Base-by-base conservation (phyloP, 805 yeast species). In the Ogataea philodendri region DNA sequence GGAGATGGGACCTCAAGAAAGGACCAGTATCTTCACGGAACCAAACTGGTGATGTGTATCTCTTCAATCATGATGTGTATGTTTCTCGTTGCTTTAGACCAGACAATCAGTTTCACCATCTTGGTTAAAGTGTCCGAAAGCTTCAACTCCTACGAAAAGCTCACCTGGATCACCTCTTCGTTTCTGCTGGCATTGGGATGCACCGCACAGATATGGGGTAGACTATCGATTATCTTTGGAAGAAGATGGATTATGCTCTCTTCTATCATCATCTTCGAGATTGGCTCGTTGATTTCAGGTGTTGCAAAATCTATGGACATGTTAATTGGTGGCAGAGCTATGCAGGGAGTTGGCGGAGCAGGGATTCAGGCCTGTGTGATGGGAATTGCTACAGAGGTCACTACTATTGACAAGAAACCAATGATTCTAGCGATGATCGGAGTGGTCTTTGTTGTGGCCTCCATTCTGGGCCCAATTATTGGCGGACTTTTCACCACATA, bases 341-440 rank as follows among this genome's bases (percentile, higher is more conserved):
- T 83, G 14, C 76, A 78, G 35, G 93, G 93, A 33, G 52, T 77
- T 21, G 90, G 89, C 10, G 87, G 80, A 7, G 81, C 84, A 22
- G 84, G 84, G 16, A 69, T 81, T 30, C 78, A 74, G 47, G 65
- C 79, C 2, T 60, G 78, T 56, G 72, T 70, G 4, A 66, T 72
- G 41, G 73, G 81, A 19, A 72, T 82, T 17, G 62, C 72, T 8
- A 68, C 83, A 2, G 85, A 80, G 47, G 55, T 70, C 4, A 72
- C 74, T 3, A 75, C 81, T 1, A 49, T 67, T 8, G 41, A 47
- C 14, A 62, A 55, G 37, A 57, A 73, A 33, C 57, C 75, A 0
- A 43, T 67, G 22, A 52, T 67, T 5, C 59, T 68, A 54, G 55
- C 67, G 6, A 41, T 62, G 4, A 49, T 69, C 19, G 69, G 70